These are phyloP conservation scores for Amanita subjunquillea DNA, from an alignment of 768 basidiomycete species.

Conservation along the genomic window DNA sequence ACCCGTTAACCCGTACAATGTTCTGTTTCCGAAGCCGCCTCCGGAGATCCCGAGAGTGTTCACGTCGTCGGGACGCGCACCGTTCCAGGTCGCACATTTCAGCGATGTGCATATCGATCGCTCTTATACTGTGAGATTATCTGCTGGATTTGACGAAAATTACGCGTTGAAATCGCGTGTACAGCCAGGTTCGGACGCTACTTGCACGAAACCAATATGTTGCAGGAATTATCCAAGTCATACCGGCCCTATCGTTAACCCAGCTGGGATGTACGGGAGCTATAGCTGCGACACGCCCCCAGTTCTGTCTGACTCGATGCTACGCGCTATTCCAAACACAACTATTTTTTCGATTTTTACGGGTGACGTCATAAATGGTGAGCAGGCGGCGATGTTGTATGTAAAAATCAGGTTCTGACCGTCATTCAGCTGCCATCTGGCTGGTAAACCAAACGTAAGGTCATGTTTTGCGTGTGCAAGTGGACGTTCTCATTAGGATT, in stretches of 20 bases:
- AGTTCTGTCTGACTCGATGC: constrained; percentile 37
- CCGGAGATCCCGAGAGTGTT: constrained; percentile 25
- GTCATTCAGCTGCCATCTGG: constrained; percentile 36
- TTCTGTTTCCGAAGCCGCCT: constrained; percentile 34
- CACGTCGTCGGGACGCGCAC: constrained; percentile 25
- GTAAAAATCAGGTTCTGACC: not conserved
- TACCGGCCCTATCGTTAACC: constrained; percentile 21
- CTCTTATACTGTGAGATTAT: constrained; percentile 31
- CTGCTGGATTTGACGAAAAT: not conserved
- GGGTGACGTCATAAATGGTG: constrained; percentile 55
- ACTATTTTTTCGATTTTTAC: constrained; percentile 49
- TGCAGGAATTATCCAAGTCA: constrained; percentile 41
- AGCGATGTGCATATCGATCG: constrained; percentile 57
- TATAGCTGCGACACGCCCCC: constrained; percentile 44
- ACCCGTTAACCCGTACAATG: constrained; percentile 29
- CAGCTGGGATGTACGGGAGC: constrained; percentile 41
- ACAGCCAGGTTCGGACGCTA: constrained; percentile 41
- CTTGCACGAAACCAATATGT: constrained; percentile 55
- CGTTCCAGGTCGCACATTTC: constrained; percentile 50
- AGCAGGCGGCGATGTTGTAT: not conserved
- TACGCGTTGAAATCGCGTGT: not conserved
- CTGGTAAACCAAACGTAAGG: constrained; percentile 31
- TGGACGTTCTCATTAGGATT: not conserved
- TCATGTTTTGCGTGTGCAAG: not conserved
- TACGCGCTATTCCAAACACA: constrained; percentile 28